These are phyloP conservation scores for Polytrichum formosum DNA, from an alignment of 225 moss, liverwort and hornwort genomes.

Conservation along the genomic window DNA sequence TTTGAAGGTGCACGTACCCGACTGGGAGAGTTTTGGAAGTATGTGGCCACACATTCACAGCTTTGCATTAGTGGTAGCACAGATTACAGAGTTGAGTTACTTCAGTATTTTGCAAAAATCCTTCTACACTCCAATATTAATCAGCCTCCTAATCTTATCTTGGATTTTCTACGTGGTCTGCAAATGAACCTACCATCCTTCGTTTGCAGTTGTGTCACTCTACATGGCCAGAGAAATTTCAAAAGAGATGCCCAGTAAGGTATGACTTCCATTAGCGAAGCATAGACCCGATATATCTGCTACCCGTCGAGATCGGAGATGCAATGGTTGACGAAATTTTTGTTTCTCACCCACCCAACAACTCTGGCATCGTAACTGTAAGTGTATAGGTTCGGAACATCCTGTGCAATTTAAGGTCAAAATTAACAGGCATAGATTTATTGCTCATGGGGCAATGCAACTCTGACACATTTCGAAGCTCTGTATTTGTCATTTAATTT, in stretches of 20 bases:
- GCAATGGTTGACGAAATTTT: too few species aligned
- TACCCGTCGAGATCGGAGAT: too few species aligned
- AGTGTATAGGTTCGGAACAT: too few species aligned
- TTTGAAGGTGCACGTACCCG: constrained; percentile 55
- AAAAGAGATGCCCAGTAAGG: constrained; percentile 30
- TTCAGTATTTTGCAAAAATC: constrained; percentile 49
- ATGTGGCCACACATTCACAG: constrained; percentile 67
- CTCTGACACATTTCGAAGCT: too few species aligned
- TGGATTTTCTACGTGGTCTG: constrained; percentile 40
- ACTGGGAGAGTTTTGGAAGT: constrained; percentile 57
- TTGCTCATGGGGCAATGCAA: too few species aligned
- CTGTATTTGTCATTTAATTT: too few species aligned
- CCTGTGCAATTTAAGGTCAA: too few species aligned
- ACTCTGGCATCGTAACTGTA: too few species aligned
- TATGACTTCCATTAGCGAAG: constrained; percentile 10
- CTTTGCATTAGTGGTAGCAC: constrained; percentile 46
- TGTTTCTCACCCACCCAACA: too few species aligned
- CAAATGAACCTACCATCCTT: constrained; percentile 52
- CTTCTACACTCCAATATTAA: constrained; percentile 10
- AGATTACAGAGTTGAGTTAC: constrained; percentile 53
- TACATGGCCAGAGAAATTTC: constrained; percentile 35
- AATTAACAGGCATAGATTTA: too few species aligned
- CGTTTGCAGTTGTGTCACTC: constrained; percentile 43
- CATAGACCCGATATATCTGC: constrained; percentile 11
- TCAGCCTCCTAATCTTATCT: constrained; percentile 44